Conservation (phyloP, 1,284 basidiomycete genomes). For the Ceraceosorus guamensis region DNA sequence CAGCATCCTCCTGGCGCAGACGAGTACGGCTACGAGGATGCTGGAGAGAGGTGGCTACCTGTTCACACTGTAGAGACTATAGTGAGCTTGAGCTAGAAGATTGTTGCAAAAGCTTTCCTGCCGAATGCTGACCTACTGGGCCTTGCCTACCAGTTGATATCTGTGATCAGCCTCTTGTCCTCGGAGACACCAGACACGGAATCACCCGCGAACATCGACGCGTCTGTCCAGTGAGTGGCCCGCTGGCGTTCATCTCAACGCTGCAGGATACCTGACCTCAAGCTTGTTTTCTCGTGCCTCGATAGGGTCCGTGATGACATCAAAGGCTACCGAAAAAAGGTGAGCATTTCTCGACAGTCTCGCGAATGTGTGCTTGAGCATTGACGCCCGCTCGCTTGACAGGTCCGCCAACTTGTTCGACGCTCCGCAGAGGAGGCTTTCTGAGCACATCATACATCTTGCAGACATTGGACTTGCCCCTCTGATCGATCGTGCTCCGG, state of each 20-base stretch:
- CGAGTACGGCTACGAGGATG: conserved; percentile 96
- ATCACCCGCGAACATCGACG: conserved; percentile 95
- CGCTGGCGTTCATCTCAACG: conserved; percentile 1
- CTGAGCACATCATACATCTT: no score
- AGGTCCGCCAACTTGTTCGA: conserved; percentile 41
- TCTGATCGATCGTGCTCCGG: no score
- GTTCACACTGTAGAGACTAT: conserved; percentile 96
- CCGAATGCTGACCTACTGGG: no score
- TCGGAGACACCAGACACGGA: conserved; percentile 86
- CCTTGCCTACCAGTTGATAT: conserved; percentile 63
- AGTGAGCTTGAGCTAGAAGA: conserved; percentile 56
- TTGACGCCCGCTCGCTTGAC: not conserved
- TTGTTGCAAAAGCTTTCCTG: no score
- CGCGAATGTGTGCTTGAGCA: not conserved
- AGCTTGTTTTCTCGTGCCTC: not conserved
- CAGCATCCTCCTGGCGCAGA: conserved; percentile 94
- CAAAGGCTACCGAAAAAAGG: conserved; percentile 43
- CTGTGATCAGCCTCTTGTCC: conserved; percentile 89
- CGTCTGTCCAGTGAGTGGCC: conserved; percentile 51
- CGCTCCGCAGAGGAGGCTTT: conserved; percentile 42
- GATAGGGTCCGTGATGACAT: conserved; percentile 27
- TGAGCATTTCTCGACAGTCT: conserved; percentile 5
- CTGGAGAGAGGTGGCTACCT: conserved; percentile 93
- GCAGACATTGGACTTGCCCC: no score
- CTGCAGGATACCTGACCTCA: not conserved